Evolutionary conservation across 163 green algal genomes (phyloP).

Genomic region (Chlamydomonas reinhardtii): DNA sequence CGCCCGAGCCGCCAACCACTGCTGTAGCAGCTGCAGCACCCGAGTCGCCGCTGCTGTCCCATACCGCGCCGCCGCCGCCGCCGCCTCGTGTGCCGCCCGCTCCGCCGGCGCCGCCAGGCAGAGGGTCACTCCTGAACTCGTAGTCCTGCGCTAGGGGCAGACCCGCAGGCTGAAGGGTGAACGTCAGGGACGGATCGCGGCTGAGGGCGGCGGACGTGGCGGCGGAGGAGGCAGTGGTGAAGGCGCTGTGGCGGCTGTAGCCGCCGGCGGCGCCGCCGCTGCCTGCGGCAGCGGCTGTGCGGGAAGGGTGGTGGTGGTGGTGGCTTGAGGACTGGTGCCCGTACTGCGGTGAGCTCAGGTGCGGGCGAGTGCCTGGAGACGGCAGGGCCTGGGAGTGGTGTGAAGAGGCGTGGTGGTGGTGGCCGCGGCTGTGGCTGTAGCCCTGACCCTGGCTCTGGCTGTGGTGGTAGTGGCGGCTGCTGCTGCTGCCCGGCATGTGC

Average conservation of each 20-base stretch:
- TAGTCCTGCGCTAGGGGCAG: slow-evolving; percentile 87
- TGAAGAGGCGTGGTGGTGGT: not conserved
- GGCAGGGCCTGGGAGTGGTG: too few species aligned
- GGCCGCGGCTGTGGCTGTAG: not conserved
- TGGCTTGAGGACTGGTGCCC: not conserved
- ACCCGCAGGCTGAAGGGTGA: not conserved
- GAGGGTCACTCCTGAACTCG: slow-evolving; percentile 27
- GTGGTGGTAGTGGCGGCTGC: not conserved
- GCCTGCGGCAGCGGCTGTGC: too few species aligned
- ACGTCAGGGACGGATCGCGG: not conserved
- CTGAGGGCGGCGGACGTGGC: not conserved
- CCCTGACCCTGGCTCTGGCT: not conserved
- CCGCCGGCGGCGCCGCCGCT: too few species aligned
- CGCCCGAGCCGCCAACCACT: too few species aligned
- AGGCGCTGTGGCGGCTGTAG: too few species aligned
- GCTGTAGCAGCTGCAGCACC: too few species aligned
- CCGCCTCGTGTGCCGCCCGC: too few species aligned
- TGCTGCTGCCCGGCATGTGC: not conserved
- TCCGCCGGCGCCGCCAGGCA: too few species aligned
- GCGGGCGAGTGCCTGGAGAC: too few species aligned
- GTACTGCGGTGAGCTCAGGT: not conserved
- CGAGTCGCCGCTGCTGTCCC: too few species aligned
- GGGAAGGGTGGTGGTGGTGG: not conserved
- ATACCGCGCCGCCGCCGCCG: too few species aligned
- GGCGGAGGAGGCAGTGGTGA: too few species aligned